Evolutionary conservation across 352 stramenopile species (phyloP).

Genomic region (Globisporangium abappressorium): DNA sequence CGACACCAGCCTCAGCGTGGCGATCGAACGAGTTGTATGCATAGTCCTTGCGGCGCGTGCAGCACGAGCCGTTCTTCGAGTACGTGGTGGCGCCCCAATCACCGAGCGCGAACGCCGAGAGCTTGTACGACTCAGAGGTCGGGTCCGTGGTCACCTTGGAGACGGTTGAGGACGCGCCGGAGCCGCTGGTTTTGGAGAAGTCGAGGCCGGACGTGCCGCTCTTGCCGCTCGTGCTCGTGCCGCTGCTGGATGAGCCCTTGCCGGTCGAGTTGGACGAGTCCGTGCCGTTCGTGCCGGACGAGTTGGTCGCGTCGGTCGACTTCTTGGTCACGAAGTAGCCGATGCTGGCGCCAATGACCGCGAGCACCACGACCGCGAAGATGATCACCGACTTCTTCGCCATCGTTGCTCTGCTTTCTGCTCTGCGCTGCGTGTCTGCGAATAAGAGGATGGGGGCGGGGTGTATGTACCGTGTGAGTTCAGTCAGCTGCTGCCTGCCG

Average conservation of each 20-base stretch:
- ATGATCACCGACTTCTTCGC: slow-evolving; percentile 23
- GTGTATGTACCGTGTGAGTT: background rate
- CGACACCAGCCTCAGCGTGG: slow-evolving; percentile 59
- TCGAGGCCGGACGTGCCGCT: slow-evolving; percentile 10
- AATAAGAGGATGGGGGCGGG: background rate
- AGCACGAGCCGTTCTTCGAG: slow-evolving; percentile 57
- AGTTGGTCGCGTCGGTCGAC: slow-evolving; percentile 13
- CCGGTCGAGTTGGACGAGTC: slow-evolving; percentile 14
- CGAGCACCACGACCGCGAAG: slow-evolving; percentile 21
- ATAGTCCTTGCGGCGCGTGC: slow-evolving; percentile 48
- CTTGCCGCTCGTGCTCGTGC: slow-evolving; percentile 1
- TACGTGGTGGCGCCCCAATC: slow-evolving; percentile 66
- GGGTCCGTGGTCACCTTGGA: slow-evolving; percentile 20
- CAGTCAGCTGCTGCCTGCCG: background rate
- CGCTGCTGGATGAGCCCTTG: slow-evolving; percentile 1
- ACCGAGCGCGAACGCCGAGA: slow-evolving; percentile 59
- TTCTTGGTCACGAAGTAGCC: slow-evolving; percentile 22
- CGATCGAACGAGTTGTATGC: slow-evolving; percentile 32
- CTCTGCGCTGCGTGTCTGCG: background rate
- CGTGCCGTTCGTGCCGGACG: slow-evolving; percentile 12
- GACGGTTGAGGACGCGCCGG: slow-evolving; percentile 1
- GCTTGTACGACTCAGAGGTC: slow-evolving; percentile 13
- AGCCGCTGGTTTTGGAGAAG: slow-evolving; percentile 12
- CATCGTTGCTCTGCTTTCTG: slow-evolving; percentile 7
- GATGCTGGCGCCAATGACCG: slow-evolving; percentile 22